Conservation (phyloP, 306 rosid genomes). For the Comarum palustre region DNA sequence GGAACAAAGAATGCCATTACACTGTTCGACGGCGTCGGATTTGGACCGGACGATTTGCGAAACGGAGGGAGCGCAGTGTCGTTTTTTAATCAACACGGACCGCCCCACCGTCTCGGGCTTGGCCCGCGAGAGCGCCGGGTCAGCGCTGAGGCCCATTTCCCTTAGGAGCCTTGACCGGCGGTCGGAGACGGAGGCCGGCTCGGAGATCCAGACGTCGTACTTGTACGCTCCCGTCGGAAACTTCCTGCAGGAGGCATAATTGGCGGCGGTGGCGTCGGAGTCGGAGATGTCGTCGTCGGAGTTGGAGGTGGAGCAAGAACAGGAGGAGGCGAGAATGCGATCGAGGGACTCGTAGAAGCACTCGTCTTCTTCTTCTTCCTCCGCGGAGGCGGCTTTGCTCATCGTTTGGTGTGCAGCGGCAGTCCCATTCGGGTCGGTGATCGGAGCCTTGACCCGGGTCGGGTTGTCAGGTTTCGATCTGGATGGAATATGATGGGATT, state of each 20-base stretch:
- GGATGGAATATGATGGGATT: constrained; percentile 32
- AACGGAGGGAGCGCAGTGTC: neutral
- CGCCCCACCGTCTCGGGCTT: constrained; percentile 32
- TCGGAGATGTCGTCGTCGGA: constrained; percentile 29
- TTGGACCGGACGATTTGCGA: constrained; percentile 45
- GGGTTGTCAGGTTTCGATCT: neutral
- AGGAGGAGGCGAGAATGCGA: constrained; percentile 67
- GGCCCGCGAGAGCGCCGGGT: constrained; percentile 52
- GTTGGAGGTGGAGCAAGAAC: constrained; percentile 82
- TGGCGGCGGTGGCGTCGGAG: constrained; percentile 35
- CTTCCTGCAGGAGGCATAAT: constrained; percentile 39
- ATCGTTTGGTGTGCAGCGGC: constrained; percentile 56
- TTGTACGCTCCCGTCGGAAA: constrained; percentile 47
- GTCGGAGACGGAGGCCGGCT: constrained; percentile 82
- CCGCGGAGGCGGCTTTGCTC: constrained; percentile 55
- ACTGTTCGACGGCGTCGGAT: constrained; percentile 48
- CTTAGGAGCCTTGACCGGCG: constrained; percentile 75
- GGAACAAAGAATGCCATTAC: constrained; percentile 25
- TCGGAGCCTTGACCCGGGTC: constrained; percentile 33
- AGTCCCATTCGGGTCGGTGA: constrained; percentile 55
- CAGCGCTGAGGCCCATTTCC: constrained; percentile 66
- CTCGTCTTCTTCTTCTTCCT: constrained; percentile 54
- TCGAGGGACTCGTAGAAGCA: constrained; percentile 87
- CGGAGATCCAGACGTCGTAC: constrained; percentile 92
- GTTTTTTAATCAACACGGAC: constrained; percentile 40